Conservation (phyloP, 1,284 basidiomycete species). For the Ceraceosorus guamensis region DNA sequence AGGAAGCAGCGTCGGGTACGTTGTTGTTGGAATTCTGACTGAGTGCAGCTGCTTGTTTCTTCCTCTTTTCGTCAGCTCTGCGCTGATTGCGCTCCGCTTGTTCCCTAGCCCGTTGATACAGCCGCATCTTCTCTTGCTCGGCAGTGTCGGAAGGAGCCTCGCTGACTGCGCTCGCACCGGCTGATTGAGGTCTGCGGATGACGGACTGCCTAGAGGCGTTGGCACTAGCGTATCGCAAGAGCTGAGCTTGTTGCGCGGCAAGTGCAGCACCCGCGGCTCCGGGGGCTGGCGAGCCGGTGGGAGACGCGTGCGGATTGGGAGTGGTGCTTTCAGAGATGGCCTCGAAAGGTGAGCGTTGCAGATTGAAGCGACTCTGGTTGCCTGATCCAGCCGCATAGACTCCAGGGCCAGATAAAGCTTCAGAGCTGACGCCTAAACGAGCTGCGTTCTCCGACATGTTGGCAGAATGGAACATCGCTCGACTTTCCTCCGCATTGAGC, state of each 20-base stretch:
- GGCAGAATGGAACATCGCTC: conserved; percentile 22
- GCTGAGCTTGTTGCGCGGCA: conserved; percentile 3
- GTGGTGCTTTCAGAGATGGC: neutral
- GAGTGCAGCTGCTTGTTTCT: conserved; percentile 1
- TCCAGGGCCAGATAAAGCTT: neutral
- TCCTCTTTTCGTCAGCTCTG: conserved; percentile 19
- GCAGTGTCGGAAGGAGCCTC: conserved; percentile 11
- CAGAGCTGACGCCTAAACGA: conserved; percentile 1
- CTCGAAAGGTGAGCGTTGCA: neutral
- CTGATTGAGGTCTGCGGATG: neutral
- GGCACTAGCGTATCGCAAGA: neutral
- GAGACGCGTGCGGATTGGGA: conserved; percentile 3
- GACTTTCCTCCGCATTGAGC: conserved; percentile 21
- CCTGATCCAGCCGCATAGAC: neutral
- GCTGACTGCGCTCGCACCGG: neutral
- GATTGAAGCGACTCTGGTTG: neutral
- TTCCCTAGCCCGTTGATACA: conserved; percentile 39
- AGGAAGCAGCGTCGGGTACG: neutral
- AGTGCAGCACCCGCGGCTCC: conserved; percentile 2
- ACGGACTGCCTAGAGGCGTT: neutral
- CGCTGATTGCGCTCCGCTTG: conserved; percentile 40
- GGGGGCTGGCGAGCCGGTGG: conserved; percentile 2
- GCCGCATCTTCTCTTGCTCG: conserved; percentile 36
- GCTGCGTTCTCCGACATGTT: neutral
- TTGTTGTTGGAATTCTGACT: neutral